Conservation (phyloP, 768 basidiomycete species). For the Pisolithus marmoratus region DNA sequence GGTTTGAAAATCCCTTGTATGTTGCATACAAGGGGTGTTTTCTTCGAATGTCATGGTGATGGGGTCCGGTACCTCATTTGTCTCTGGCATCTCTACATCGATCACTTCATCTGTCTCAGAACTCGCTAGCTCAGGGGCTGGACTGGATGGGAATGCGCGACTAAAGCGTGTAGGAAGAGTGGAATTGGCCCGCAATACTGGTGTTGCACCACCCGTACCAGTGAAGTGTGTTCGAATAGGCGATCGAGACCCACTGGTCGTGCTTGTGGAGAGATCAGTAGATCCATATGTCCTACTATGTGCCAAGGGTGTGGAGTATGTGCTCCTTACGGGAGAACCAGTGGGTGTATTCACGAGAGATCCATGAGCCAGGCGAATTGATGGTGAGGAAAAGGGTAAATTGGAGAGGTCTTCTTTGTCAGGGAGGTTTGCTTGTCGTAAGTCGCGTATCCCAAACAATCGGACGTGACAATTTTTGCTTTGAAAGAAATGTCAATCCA, state of each 20-base stretch:
- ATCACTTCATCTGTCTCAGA: slow-evolving; percentile 9
- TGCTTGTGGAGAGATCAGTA: slow-evolving; percentile 16
- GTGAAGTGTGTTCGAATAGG: slow-evolving; percentile 24
- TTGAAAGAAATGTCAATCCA: slow-evolving; percentile 2
- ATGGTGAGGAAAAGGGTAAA: slow-evolving; percentile 28
- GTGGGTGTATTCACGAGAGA: slow-evolving; percentile 20
- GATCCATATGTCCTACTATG: slow-evolving; percentile 18
- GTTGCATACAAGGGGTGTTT: slow-evolving; percentile 41
- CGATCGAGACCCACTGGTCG: slow-evolving; percentile 18
- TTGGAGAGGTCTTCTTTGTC: slow-evolving; percentile 35
- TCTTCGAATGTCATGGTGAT: slow-evolving; percentile 18
- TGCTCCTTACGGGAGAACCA: slow-evolving; percentile 22
- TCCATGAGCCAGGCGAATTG: slow-evolving; percentile 16
- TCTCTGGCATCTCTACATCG: slow-evolving; percentile 22
- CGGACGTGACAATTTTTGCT: slow-evolving; percentile 83
- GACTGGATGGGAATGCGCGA: slow-evolving; percentile 11
- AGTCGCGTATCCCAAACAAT: slow-evolving; percentile 71
- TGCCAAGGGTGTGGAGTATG: slow-evolving; percentile 30
- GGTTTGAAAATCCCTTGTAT: slow-evolving; percentile 39
- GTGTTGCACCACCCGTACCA: slow-evolving; percentile 18
- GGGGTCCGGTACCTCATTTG: slow-evolving; percentile 22
- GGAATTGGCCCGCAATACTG: slow-evolving; percentile 35
- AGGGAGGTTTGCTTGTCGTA: slow-evolving; percentile 67
- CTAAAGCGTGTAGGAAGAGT: slow-evolving; percentile 34
- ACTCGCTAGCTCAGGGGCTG: slow-evolving; percentile 8